Percentiles rank a stretch among this genome's conserved stretches.
These are phyloP conservation scores for Arachis stenosperma DNA, from an alignment of 306 rosid genomes.

Conservation along the genomic window DNA sequence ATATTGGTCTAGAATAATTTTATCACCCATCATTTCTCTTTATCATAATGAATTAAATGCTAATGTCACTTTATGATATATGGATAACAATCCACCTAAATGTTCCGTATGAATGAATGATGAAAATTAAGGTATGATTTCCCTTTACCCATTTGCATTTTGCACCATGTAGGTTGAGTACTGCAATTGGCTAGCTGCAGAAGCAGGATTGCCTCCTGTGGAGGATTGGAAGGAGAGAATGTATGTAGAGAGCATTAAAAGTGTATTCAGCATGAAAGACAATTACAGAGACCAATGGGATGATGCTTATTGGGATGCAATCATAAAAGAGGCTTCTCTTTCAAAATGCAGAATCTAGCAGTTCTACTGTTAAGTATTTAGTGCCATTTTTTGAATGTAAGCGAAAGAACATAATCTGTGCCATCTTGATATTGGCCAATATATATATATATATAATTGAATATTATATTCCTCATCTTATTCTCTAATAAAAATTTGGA, in stretches of 20 bases:
- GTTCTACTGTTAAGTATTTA: background rate
- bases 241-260: constrained; percentile 23
- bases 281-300: constrained; percentile 40
- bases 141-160: background rate
- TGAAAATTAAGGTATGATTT: background rate
- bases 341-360: background rate
- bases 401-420: background rate
- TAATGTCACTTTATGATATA: too few species aligned
- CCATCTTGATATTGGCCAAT: background rate
- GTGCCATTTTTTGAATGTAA: too few species aligned
- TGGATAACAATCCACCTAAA: background rate
- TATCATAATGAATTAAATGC: too few species aligned
- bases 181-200: constrained; percentile 31
- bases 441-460: too few species aligned
- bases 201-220: constrained; percentile 28
- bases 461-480: too few species aligned
- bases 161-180: constrained; percentile 25
- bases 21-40: too few species aligned
- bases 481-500: too few species aligned
- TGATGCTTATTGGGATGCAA: constrained; percentile 32
- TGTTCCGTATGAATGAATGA: background rate
- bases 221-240: constrained; percentile 34
- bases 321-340: constrained; percentile 18
- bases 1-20: too few species aligned
- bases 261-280: constrained; percentile 3